Evolutionary conservation across 192 early-diverging fungal species (phyloP).

Genomic region (Backusella luteola): DNA sequence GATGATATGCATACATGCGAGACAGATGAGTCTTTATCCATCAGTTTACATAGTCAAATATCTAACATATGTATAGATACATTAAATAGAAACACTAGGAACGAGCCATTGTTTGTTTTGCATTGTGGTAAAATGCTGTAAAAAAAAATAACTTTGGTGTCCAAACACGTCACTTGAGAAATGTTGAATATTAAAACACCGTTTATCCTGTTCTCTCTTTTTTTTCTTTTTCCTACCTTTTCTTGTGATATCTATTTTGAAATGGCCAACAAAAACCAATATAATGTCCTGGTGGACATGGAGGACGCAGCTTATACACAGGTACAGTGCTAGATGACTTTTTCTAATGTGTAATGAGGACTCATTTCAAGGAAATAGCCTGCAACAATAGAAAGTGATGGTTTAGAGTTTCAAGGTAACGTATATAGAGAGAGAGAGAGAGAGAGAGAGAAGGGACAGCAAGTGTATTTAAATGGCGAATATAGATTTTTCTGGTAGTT

Average conservation of each 20-base stretch:
- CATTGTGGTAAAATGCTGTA: background rate
- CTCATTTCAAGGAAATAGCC: constrained; percentile 11
- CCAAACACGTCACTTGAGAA: constrained; percentile 10
- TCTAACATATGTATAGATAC: too few relatives aligned
- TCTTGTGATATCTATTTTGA: background rate
- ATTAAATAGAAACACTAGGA: background rate
- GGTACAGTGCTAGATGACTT: constrained; percentile 2
- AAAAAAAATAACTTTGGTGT: background rate
- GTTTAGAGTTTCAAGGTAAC: constrained; percentile 48
- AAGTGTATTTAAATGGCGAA: background rate
- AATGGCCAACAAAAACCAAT: constrained; percentile 42
- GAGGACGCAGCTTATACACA: constrained; percentile 37
- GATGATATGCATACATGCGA: too few relatives aligned
- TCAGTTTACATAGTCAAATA: too few relatives aligned
- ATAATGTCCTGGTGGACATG: constrained; percentile 50
- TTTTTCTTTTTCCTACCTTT: background rate
- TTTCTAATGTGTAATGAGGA: background rate
- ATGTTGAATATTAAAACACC: constrained; percentile 1
- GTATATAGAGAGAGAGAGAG: background rate
- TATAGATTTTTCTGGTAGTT: constrained; percentile 25
- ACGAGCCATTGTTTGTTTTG: background rate
- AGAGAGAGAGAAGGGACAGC: background rate
- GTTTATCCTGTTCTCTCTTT: background rate
- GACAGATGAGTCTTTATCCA: too few relatives aligned
- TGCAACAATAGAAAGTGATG: constrained; percentile 42